Percentiles rank a stretch among this genome's conserved stretches.
Conservation (phyloP, 306 rosid genomes). For the Elaeagnus macrophylla region DNA sequence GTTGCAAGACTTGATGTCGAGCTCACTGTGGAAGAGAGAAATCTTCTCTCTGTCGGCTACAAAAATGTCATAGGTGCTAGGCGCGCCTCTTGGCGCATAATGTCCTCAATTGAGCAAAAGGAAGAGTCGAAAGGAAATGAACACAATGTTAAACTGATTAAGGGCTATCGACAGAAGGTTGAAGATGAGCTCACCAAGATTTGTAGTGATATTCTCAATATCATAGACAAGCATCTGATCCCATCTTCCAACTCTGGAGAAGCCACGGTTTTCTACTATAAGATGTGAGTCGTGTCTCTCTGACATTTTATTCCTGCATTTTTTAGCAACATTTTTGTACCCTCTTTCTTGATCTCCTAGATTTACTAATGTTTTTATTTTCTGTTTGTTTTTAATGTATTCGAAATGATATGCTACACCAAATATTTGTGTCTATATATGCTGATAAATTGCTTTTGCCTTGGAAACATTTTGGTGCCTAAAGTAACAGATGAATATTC, state of each 20-base stretch:
- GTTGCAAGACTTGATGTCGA: conserved; percentile 88
- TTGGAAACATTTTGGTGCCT: background rate
- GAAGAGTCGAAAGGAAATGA: conserved; percentile 94
- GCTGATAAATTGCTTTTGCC: background rate
- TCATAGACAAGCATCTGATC: conserved; percentile 71
- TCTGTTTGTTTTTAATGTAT: background rate
- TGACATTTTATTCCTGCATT: too few species aligned
- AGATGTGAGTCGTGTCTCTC: conserved; percentile 57
- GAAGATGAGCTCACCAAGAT: conserved; percentile 94
- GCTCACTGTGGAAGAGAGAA: conserved; percentile 94
- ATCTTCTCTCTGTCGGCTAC: conserved; percentile 95
- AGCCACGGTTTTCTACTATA: conserved; percentile 91
- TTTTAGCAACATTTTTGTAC: too few species aligned
- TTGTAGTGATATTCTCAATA: conserved; percentile 70
- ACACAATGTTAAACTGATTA: conserved; percentile 74
- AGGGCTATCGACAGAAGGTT: conserved; percentile 82
- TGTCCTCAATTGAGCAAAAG: conserved; percentile 97
- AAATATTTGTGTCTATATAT: conserved; percentile 4
- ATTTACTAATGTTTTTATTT: background rate
- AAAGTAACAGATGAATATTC: background rate
- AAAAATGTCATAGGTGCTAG: conserved; percentile 94
- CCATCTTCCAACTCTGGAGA: conserved; percentile 82
- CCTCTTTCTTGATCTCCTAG: too few species aligned
- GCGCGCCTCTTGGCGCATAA: conserved; percentile 95
- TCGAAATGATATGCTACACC: conserved; percentile 5